These are phyloP conservation scores for Pleurotus salmoneostramineus DNA, from an alignment of 768 basidiomycete species.

Conservation along the genomic window DNA sequence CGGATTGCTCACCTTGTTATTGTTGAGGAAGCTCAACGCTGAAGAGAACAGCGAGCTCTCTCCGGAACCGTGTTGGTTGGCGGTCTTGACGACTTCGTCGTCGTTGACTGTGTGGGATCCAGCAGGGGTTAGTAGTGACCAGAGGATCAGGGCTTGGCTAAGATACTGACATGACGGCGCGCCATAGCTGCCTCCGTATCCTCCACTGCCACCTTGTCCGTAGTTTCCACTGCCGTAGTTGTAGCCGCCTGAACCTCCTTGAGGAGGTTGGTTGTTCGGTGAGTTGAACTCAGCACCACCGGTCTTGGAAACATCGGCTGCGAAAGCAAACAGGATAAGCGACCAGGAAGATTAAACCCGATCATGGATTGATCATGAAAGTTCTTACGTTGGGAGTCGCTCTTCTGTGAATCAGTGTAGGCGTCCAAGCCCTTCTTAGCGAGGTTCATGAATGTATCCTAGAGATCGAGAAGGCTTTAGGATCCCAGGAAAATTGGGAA, in stretches of 20 bases:
- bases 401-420: constrained; percentile 45
- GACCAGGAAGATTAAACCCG: neutral
- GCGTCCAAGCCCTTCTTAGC: constrained; percentile 64
- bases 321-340: neutral
- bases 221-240: constrained; percentile 3
- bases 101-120: constrained; percentile 41
- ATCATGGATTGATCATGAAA: no score
- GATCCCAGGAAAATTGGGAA: no score
- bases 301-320: constrained; percentile 47
- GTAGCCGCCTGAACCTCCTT: constrained; percentile 10
- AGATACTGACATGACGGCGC: constrained; percentile 8
- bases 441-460: constrained; percentile 49
- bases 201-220: neutral
- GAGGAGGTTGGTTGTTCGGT: constrained; percentile 39
- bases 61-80: constrained; percentile 52
- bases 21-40: constrained; percentile 48
- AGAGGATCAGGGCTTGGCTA: constrained; percentile 1
- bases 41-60: constrained; percentile 51
- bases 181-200: constrained; percentile 18
- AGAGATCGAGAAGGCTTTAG: neutral
- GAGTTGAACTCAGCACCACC: constrained; percentile 65
- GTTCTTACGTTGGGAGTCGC: neutral
- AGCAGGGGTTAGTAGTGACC: neutral
- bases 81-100: constrained; percentile 54
- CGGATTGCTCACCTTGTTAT: constrained; percentile 42